Evolutionary conservation across 129 eudicot genomes (phyloP).

Genomic region (Logfia minima): DNA sequence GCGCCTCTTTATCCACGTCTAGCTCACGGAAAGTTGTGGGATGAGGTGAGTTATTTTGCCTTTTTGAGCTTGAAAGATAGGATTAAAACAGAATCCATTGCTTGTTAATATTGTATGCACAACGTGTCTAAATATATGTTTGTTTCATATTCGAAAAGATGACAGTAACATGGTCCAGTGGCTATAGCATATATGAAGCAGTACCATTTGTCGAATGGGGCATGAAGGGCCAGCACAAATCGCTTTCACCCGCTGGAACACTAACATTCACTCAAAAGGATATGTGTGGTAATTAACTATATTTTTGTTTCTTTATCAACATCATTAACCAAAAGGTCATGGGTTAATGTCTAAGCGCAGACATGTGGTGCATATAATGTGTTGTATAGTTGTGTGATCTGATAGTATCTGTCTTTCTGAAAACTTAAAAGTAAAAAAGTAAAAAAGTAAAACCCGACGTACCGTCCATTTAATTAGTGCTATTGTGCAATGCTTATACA

Average conservation of each 20-base stretch:
- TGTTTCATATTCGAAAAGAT: slow-evolving; percentile 41
- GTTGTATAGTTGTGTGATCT: no score
- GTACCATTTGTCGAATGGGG: slow-evolving; percentile 68
- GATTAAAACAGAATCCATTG: background rate
- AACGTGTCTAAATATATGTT: slow-evolving; percentile 2
- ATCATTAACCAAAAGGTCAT: background rate
- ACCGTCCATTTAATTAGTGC: no score
- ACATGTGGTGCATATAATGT: no score
- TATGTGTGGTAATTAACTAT: slow-evolving; percentile 58
- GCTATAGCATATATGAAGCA: slow-evolving; percentile 66
- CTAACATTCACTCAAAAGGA: slow-evolving; percentile 48
- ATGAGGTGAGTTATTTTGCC: slow-evolving; percentile 48
- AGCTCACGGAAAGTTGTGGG: slow-evolving; percentile 74
- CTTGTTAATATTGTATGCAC: background rate
- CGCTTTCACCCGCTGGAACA: slow-evolving; percentile 72
- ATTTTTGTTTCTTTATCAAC: no score
- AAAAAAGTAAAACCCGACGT: no score
- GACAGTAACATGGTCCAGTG: slow-evolving; percentile 95
- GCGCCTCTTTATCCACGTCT: slow-evolving; percentile 84
- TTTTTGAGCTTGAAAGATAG: background rate
- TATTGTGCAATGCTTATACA: slow-evolving; percentile 7
- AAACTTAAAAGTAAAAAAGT: no score
- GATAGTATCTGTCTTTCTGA: no score
- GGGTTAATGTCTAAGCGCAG: no score
- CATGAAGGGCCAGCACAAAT: slow-evolving; percentile 23